A percentile compares a stretch with the other conserved stretches of the same genome.
Conservation (phyloP, 2,329 filamentous ascomycete species). For the Colletotrichum chlorophyti region DNA sequence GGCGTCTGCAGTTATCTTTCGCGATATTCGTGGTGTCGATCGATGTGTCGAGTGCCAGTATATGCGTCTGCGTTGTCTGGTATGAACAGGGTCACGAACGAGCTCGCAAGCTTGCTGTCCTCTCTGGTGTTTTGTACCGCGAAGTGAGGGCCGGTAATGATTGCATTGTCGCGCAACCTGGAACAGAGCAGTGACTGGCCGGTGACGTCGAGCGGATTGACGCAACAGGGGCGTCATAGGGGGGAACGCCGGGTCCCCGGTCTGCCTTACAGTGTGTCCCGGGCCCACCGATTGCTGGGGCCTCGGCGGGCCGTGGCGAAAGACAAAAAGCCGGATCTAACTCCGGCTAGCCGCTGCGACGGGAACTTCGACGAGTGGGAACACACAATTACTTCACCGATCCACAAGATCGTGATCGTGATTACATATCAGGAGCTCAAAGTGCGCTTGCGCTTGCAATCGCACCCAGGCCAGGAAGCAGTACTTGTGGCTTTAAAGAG, state of each 20-base stretch:
- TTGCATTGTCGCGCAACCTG: no score
- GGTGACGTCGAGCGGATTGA: constrained; percentile 27
- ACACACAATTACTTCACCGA: neutral
- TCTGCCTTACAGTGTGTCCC: neutral
- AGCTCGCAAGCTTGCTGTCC: no score
- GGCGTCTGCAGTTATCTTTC: neutral
- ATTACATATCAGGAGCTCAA: neutral
- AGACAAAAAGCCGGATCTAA: neutral
- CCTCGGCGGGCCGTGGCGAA: constrained; percentile 11
- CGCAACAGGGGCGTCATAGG: constrained; percentile 27
- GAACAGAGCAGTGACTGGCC: constrained; percentile 13
- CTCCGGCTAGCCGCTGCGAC: neutral
- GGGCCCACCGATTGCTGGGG: neutral
- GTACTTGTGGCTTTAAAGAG: no score
- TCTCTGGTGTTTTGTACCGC: neutral
- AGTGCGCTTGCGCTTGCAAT: no score
- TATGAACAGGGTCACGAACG: no score
- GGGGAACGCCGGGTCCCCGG: neutral
- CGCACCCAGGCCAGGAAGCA: no score
- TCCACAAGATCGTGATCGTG: neutral
- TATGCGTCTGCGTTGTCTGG: no score
- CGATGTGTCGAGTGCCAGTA: no score
- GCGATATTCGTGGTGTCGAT: neutral
- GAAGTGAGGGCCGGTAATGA: neutral
- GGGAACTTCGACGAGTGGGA: neutral